A percentile compares a stretch with the other conserved stretches of the same genome.
Evolutionary conservation across 495 filamentous ascomycete genomes (phyloP).

Genomic region (Hypoxylon lenormandii): DNA sequence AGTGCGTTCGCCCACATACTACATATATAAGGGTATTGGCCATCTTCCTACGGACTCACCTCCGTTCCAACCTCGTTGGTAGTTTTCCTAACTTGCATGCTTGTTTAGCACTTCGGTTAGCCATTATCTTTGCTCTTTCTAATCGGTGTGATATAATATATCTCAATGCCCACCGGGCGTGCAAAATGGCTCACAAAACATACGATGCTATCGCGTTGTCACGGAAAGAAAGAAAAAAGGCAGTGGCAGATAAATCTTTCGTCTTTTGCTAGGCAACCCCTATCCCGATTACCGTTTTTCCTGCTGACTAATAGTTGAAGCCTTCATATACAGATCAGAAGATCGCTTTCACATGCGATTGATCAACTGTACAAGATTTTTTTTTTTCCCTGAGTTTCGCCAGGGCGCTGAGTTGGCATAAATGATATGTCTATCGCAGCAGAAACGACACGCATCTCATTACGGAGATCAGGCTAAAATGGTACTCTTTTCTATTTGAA

Average conservation of each 20-base stretch:
- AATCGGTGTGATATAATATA: constrained; percentile 38
- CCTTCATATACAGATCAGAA: not conserved
- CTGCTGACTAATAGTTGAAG: too few species aligned
- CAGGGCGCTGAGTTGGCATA: constrained; percentile 7
- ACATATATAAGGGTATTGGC: constrained; percentile 1
- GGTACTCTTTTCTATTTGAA: constrained; percentile 17
- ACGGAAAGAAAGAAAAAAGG: not conserved
- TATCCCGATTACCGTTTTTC: too few species aligned
- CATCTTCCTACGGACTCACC: not conserved
- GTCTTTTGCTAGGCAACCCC: not conserved
- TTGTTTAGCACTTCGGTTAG: constrained; percentile 14
- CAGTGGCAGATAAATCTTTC: constrained; percentile 23
- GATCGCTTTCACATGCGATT: constrained; percentile 1
- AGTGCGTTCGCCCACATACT: constrained; percentile 23
- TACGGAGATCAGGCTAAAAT: constrained; percentile 42
- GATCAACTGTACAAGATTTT: not conserved
- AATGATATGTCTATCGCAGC: constrained; percentile 8
- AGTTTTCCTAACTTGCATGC: constrained; percentile 17
- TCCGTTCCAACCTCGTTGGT: constrained; percentile 26
- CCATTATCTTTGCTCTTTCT: constrained; percentile 31
- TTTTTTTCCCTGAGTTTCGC: too few species aligned
- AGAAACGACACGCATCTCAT: constrained; percentile 14
- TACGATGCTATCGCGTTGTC: constrained; percentile 13
- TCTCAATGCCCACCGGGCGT: constrained; percentile 25
- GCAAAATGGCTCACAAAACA: constrained; percentile 43